phyloP scores from a whole-genome alignment of 1,284 basidiomycete genomes.

The Ceratobasidium papillatum region DNA sequence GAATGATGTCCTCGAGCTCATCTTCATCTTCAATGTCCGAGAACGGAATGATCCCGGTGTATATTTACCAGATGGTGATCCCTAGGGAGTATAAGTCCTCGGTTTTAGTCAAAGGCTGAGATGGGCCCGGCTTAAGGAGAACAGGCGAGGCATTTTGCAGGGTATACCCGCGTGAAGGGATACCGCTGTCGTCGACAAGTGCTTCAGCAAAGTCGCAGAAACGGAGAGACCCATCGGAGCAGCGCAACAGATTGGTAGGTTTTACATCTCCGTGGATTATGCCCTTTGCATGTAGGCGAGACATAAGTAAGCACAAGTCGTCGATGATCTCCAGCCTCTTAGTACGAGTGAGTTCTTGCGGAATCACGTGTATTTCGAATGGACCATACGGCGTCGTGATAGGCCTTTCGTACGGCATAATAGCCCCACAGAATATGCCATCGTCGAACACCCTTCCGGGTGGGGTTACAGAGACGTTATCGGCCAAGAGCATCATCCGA shows the following conservation, averaged over 20 bases:
- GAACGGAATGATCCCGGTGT: no score
- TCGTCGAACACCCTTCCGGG: background rate
- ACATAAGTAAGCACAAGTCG: background rate
- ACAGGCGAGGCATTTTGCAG: background rate
- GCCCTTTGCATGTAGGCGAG: background rate
- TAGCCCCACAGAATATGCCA: background rate
- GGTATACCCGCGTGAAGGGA: background rate
- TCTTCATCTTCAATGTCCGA: no score
- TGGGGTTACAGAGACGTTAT: background rate
- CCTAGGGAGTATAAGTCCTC: background rate
- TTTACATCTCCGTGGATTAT: constrained; percentile 1
- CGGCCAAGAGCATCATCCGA: constrained; percentile 10
- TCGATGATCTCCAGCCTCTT: background rate
- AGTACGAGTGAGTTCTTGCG: background rate
- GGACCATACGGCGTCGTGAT: background rate
- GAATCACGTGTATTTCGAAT: background rate
- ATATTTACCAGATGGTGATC: constrained; percentile 1
- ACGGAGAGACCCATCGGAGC: background rate
- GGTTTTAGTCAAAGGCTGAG: background rate
- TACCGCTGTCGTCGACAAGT: background rate
- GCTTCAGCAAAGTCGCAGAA: constrained; percentile 13
- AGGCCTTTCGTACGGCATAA: background rate
- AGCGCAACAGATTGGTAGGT: background rate
- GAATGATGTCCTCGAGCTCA: background rate
- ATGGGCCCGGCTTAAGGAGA: background rate